Conservation (phyloP, 2,329 filamentous ascomycete species). For the Cladosporium sp. region DNA sequence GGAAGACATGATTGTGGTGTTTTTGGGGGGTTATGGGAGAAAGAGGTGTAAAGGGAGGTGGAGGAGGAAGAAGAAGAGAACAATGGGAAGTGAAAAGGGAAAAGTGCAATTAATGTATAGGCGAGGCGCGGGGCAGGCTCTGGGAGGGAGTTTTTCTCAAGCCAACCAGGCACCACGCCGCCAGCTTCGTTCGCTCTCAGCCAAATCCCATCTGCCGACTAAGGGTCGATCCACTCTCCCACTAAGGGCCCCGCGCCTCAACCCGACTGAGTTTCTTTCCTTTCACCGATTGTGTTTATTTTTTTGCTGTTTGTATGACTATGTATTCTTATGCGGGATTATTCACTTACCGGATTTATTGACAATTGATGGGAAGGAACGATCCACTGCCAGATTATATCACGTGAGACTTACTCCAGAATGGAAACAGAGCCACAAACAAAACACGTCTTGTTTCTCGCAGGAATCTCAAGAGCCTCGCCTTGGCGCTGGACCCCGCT, state of each 20-base stretch:
- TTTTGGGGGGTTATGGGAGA: not conserved
- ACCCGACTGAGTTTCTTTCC: not conserved
- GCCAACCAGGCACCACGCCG: not conserved
- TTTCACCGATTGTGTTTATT: not conserved
- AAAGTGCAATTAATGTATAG: conserved; percentile 11
- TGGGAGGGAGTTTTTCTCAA: conserved; percentile 2
- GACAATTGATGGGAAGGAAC: not conserved
- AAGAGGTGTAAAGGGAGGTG: not conserved
- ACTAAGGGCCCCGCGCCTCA: not conserved
- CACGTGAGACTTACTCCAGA: not conserved
- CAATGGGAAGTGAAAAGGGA: not conserved
- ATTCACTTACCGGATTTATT: not conserved
- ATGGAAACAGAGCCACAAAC: not conserved
- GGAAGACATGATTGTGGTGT: conserved; percentile 20
- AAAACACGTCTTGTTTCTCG: not conserved
- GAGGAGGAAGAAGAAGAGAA: not conserved
- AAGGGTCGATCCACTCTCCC: not conserved
- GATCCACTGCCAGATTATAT: not conserved
- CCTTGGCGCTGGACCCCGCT: not conserved
- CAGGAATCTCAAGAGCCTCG: not conserved
- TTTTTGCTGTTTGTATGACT: not conserved
- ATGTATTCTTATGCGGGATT: not conserved
- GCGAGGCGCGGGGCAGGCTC: not conserved
- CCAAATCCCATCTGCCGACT: not conserved
- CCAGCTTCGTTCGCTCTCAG: not conserved